phyloP scores from a whole-genome alignment of 768 basidiomycete species.

The Mycena albidolilacea region DNA sequence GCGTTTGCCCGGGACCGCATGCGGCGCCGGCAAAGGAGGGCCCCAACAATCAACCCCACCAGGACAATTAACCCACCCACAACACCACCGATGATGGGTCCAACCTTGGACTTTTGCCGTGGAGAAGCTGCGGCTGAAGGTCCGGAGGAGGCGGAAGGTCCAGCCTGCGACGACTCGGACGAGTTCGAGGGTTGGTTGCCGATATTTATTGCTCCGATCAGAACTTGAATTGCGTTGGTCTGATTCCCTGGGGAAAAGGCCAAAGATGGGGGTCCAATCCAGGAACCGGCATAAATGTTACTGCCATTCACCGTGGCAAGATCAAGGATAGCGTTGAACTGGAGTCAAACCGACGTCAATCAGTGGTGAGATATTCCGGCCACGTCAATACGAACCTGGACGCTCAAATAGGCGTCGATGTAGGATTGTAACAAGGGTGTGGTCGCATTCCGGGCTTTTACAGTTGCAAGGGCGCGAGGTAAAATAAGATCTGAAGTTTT shows the following conservation, averaged over 20 bases:
- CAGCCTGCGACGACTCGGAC: not conserved
- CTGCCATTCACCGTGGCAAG: conserved; percentile 21
- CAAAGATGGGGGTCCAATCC: not conserved
- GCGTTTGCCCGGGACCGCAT: not conserved
- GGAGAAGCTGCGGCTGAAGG: not conserved
- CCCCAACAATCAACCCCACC: not conserved
- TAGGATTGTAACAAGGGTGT: not conserved
- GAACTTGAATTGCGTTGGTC: not conserved
- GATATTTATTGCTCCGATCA: not conserved
- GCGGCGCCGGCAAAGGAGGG: not conserved
- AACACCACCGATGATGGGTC: not conserved
- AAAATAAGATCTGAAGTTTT: not conserved
- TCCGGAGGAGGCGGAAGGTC: not conserved
- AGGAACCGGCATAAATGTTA: not conserved
- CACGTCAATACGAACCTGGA: not conserved
- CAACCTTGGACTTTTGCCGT: not conserved
- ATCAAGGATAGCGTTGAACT: conserved; percentile 37
- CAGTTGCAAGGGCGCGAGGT: conserved; percentile 4
- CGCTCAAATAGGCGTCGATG: not conserved
- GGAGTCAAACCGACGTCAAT: not conserved
- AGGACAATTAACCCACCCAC: not conserved
- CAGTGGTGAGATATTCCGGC: too few species aligned
- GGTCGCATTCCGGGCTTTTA: not conserved
- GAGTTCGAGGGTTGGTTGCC: not conserved
- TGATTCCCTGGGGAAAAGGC: not conserved